Conservation (phyloP, 75 land plant genomes). For the Cryptomeria japonica region DNA sequence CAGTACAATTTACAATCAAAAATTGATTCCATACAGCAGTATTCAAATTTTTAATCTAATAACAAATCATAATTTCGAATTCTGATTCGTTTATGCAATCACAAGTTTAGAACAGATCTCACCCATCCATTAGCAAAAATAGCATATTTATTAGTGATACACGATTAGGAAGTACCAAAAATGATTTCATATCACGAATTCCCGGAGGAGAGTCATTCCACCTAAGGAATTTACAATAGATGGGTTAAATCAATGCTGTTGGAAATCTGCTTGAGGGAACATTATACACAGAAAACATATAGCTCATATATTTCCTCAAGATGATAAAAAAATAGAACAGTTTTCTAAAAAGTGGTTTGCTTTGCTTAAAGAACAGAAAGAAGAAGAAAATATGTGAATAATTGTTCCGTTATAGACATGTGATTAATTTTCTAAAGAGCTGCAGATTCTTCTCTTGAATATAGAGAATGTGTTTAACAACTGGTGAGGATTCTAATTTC, state of each 20-base stretch:
- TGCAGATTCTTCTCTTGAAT: not conserved
- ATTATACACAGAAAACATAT: not conserved
- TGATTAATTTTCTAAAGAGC: not conserved
- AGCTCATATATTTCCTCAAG: not conserved
- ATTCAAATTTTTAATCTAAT: no score
- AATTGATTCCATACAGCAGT: no score
- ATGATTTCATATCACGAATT: not conserved
- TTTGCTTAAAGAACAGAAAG: not conserved
- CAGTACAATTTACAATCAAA: no score
- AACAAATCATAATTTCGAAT: not conserved
- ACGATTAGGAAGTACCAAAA: not conserved
- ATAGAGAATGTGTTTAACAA: not conserved
- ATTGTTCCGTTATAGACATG: not conserved
- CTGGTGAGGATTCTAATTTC: not conserved
- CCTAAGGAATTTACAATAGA: not conserved
- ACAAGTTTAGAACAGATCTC: not conserved
- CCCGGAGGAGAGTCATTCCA: not conserved
- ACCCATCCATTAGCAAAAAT: not conserved
- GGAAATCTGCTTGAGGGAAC: not conserved
- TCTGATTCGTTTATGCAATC: not conserved
- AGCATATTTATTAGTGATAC: not conserved
- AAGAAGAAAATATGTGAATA: not conserved
- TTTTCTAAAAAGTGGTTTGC: not conserved
- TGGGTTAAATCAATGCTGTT: not conserved
- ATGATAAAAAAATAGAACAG: not conserved